Percentiles rank a stretch among this genome's conserved stretches.
Conservation (phyloP, 768 basidiomycete genomes). For the Lentinula edodes region DNA sequence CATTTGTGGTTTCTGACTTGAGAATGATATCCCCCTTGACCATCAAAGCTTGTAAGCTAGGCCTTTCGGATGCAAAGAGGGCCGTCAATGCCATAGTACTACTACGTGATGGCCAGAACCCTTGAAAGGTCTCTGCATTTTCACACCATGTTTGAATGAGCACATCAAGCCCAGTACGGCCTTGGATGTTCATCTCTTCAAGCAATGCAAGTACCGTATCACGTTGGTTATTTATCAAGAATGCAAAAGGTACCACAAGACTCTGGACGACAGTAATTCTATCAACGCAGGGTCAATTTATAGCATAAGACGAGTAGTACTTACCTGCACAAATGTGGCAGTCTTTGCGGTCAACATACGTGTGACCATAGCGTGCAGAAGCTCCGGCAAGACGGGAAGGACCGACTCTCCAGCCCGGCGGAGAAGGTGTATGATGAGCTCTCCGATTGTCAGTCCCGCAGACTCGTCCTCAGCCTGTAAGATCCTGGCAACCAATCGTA, state of each 20-base stretch:
- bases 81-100: conserved; percentile 79
- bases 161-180: conserved; percentile 71
- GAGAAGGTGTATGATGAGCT: conserved; percentile 90
- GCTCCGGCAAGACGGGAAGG: conserved; percentile 79
- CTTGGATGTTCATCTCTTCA: conserved; percentile 57
- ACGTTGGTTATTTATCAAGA: conserved; percentile 83
- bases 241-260: conserved; percentile 89
- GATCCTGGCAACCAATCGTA: conserved; percentile 72
- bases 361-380: conserved; percentile 77
- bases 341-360: conserved; percentile 85
- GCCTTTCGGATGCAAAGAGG: conserved; percentile 62
- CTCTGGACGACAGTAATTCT: conserved; percentile 40
- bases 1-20: conserved; percentile 71
- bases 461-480: conserved; percentile 83
- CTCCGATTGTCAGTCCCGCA: conserved; percentile 89
- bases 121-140: conserved; percentile 90
- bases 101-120: conserved; percentile 87
- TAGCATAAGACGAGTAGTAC: not conserved
- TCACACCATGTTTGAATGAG: conserved; percentile 94
- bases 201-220: conserved; percentile 75
- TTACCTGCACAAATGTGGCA: conserved; percentile 84
- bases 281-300: not conserved
- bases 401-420: conserved; percentile 77
- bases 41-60: conserved; percentile 56
- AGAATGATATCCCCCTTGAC: conserved; percentile 95